Conservation (phyloP, 805 yeast species). For the Candida schatavii region DNA sequence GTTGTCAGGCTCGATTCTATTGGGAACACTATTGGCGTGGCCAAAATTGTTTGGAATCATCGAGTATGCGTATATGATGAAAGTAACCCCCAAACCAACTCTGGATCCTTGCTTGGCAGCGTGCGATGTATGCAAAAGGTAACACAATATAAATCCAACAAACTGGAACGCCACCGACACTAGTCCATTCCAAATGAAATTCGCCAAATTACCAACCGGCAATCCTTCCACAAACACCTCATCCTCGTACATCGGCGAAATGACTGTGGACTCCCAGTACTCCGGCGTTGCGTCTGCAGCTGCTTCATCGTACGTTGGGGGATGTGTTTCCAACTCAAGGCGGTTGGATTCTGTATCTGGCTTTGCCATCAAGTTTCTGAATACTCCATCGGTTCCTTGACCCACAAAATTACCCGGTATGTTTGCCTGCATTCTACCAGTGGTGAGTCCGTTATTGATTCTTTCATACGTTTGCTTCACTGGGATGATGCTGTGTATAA, state of each 20-base stretch:
- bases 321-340: slow-evolving; percentile 49
- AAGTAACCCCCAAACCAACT: slow-evolving; percentile 85
- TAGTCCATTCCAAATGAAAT: slow-evolving; percentile 83
- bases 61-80: slow-evolving; percentile 60
- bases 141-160: slow-evolving; percentile 88
- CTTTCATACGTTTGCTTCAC: slow-evolving; percentile 42
- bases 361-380: slow-evolving; percentile 86
- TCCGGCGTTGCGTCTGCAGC: slow-evolving; percentile 94
- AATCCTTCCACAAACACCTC: slow-evolving; percentile 92
- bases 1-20: slow-evolving; percentile 29
- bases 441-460: slow-evolving; percentile 37
- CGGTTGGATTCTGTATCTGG: slow-evolving; percentile 54
- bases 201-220: slow-evolving; percentile 91
- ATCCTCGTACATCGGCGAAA: slow-evolving; percentile 77
- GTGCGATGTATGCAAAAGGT: slow-evolving; percentile 89
- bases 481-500: slow-evolving; percentile 33
- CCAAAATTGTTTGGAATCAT: slow-evolving; percentile 41
- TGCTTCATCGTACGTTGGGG: slow-evolving; percentile 92
- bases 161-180: slow-evolving; percentile 92
- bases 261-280: slow-evolving; percentile 89
- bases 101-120: slow-evolving; percentile 96
- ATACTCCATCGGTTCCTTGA: slow-evolving; percentile 79
- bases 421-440: slow-evolving; percentile 43
- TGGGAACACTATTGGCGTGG: slow-evolving; percentile 31
- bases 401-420: slow-evolving; percentile 44